Base-by-base conservation (phyloP, 2,329 filamentous ascomycete species). In the Paraconiothyrium brasiliense region DNA sequence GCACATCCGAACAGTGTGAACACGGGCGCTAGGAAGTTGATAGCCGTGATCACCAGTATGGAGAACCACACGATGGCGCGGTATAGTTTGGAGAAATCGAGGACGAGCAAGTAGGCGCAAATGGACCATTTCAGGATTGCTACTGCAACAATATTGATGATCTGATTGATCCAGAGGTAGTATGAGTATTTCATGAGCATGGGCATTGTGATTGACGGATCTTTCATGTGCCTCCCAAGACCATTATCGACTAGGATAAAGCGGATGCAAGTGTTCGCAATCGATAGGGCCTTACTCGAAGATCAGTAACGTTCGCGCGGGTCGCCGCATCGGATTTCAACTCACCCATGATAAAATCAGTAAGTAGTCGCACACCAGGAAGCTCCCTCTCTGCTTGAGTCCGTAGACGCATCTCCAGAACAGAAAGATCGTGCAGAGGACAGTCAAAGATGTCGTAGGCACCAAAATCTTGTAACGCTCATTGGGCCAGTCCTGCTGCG, bases 111-210 rank as follows among this genome's bases (percentile, higher is more conserved):
- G 61, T 72, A 75, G 2, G 72, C 67, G 50, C 73, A 75, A 9
- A 76, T 75, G 4, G 71, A 71, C 66, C 66, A 71, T 44, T 75
- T 75, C 9, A 76, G 57, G 8, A 72, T 60, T n/a, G 71, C 71
- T 20, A 76, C 67, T 14, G 67, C 72, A 8, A 74, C 61, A 35
- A 75, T 66, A 55, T 76, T 75, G 55, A 71, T 47, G 20, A 73
- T 65, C 43, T 72, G 71, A 35, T 60, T 59, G 41, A 73, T 64
- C 69, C 68, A 74, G 20, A 74, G 64, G 30, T 54, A 67, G 37
- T 74, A 71, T 1, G 60, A 61, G 49, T 72, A 74, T 14, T 55
- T 57, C 37, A 63, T 24, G 20, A 73, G 56, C 27, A 64, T 61
- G 4, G 66, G 60, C 6, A 64, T 49, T 8, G 68, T 62, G 2